These are phyloP conservation scores for Magnusiomyces tetraspermus DNA, from an alignment of 1,139 yeast genomes.

Conservation along the genomic window DNA sequence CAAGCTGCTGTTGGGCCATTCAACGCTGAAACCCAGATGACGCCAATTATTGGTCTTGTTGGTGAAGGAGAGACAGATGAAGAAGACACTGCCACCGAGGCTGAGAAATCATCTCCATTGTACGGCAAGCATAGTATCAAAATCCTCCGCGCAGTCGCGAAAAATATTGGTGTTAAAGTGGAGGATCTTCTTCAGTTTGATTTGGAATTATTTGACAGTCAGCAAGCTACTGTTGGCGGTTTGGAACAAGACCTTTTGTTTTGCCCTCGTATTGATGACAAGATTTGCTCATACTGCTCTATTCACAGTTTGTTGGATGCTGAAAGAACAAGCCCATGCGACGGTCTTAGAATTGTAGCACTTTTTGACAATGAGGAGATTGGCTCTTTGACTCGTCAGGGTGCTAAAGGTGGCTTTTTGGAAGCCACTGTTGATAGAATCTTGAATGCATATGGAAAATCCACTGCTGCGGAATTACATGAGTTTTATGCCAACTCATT, in stretches of 20 bases:
- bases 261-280: conserved; percentile 86
- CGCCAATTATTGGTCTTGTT: conserved; percentile 69
- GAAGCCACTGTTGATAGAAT: conserved; percentile 68
- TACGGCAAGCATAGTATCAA: conserved; percentile 66
- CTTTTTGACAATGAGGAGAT: conserved; percentile 91
- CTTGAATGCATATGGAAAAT: conserved; percentile 43
- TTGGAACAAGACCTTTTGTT: conserved; percentile 80
- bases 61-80: conserved; percentile 21
- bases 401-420: conserved; percentile 84
- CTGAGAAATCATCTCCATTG: conserved; percentile 54
- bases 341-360: conserved; percentile 55
- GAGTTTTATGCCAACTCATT: conserved; percentile 54
- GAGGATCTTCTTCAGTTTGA: conserved; percentile 75
- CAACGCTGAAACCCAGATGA: conserved; percentile 76
- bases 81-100: conserved; percentile 40
- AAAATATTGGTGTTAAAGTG: conserved; percentile 48
- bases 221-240: conserved; percentile 79
- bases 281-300: conserved; percentile 82
- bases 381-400: conserved; percentile 85
- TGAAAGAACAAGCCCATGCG: conserved; percentile 40
- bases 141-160: conserved; percentile 60
- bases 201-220: conserved; percentile 73
- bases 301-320: conserved; percentile 49
- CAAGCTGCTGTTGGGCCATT: conserved; percentile 70
- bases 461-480: conserved; percentile 33